Evolutionary conservation across 805 yeast species (phyloP).

Genomic region (Wickerhamiella galacta): DNA sequence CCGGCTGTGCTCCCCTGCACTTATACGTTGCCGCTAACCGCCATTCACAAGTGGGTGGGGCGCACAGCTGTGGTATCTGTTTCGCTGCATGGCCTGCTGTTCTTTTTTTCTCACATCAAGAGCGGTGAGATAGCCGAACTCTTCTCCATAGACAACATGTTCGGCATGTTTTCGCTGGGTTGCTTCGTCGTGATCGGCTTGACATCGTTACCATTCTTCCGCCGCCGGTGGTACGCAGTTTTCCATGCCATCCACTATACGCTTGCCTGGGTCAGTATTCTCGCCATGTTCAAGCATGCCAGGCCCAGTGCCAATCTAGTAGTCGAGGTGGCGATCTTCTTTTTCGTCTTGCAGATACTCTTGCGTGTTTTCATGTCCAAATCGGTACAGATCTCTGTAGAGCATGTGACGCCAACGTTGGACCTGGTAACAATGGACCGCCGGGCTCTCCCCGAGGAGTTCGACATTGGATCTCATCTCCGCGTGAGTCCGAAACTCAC

Average conservation of each 20-base stretch:
- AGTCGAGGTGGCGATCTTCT: constrained; percentile 34
- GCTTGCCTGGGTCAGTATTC: constrained; percentile 50
- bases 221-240: constrained; percentile 43
- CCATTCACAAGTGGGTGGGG: constrained; percentile 84
- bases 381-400: constrained; percentile 13
- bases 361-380: constrained; percentile 28
- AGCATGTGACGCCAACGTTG: constrained; percentile 28
- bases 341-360: constrained; percentile 40
- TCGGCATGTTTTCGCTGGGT: constrained; percentile 47
- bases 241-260: constrained; percentile 62
- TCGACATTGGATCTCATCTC: constrained; percentile 34
- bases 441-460: constrained; percentile 14
- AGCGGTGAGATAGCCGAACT: background rate
- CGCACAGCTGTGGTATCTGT: constrained; percentile 59
- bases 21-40: constrained; percentile 50
- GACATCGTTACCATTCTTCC: constrained; percentile 50
- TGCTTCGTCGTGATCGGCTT: constrained; percentile 37
- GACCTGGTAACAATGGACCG: constrained; percentile 29
- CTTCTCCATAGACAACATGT: constrained; percentile 32
- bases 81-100: constrained; percentile 44
- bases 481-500: constrained; percentile 18
- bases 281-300: constrained; percentile 58
- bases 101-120: constrained; percentile 17
- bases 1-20: constrained; percentile 76
- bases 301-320: constrained; percentile 52